Base-by-base conservation (phyloP, 2,329 filamentous ascomycete species). In the Nothopassalora personata region DNA sequence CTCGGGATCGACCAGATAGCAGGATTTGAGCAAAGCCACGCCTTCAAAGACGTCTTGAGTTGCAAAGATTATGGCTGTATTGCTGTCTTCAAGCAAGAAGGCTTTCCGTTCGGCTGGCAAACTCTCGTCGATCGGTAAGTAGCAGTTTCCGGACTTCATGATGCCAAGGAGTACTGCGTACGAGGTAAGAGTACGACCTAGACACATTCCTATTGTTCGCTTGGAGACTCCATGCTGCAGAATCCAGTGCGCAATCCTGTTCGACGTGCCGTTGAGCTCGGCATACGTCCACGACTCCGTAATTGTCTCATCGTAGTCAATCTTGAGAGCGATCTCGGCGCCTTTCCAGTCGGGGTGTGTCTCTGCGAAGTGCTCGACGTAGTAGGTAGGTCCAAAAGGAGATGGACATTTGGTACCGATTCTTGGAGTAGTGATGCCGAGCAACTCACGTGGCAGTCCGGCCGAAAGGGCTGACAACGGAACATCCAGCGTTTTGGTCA, bases 111-210 rank as follows among this genome's bases (percentile, higher is more conserved):
- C 58, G 4, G 60, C 55, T 7, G 60, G 60, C 2, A 62, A 11
- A 48, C 53, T 58, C 48, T 62, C 60, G 31, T 62, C 60, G 23
- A 62, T 56, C 13, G 60, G 58, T 11, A 62, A 39, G 43, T 62
- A 62, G 27, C 52, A 51, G 31, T 62, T 60, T 15, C 54, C 58
- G 6, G 54, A 54, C 30, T 58, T 58, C 18, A 62, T 45, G 39
- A 62, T 56, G n/a, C 58, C 60, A 28, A 62, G 53, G 1, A 56
- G 33, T 5, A 60, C 53, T 11, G 60, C 60, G 27, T 58, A 58
- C 15, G 58, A 60, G 45, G 51, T 53, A 9, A 62, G 53, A 11
- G 59, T 63, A 4, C 61, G 56, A 11, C 53, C 59, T 30, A 63
- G 46, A 28, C 57, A 61, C 60, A 61, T 61, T 2, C 60, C 60